phyloP scores from a whole-genome alignment of 495 filamentous ascomycete species.

The Aspergillus biplanus region DNA sequence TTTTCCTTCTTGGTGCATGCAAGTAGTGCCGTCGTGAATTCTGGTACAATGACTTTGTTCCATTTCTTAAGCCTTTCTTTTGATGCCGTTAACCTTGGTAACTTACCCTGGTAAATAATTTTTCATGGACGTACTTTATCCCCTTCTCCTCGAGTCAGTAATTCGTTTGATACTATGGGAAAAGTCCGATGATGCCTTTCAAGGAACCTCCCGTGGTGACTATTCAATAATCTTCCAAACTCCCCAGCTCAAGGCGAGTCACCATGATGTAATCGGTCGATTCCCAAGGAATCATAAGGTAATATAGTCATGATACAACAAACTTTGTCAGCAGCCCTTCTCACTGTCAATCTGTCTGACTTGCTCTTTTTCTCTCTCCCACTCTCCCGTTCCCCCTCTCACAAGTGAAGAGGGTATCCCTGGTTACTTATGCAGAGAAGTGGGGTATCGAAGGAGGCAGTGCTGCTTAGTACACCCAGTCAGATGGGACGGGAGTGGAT shows the following conservation, averaged over 20 bases:
- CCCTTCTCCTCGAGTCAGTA: no score
- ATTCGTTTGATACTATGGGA: no score
- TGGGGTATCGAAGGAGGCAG: conserved; percentile 13
- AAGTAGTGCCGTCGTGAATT: not conserved
- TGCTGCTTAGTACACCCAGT: conserved; percentile 9
- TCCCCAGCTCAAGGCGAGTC: not conserved
- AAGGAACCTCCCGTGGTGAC: no score
- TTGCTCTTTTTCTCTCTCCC: not conserved
- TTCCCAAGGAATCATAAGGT: not conserved
- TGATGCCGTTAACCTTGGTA: no score
- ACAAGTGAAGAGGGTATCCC: not conserved
- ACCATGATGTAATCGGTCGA: not conserved
- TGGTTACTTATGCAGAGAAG: conserved; percentile 6
- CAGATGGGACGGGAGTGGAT: not conserved
- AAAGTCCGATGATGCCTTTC: no score
- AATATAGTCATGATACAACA: not conserved
- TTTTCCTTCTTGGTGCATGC: not conserved
- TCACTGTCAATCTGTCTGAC: not conserved
- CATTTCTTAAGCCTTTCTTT: no score
- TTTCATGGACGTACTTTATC: no score
- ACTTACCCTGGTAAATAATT: no score
- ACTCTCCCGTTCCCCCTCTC: not conserved
- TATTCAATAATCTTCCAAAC: not conserved
- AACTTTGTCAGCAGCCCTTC: not conserved
- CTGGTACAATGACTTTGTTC: not conserved